These are phyloP conservation scores for Fusarium sp. DNA, from an alignment of 2,329 filamentous ascomycete genomes.

Conservation along the genomic window DNA sequence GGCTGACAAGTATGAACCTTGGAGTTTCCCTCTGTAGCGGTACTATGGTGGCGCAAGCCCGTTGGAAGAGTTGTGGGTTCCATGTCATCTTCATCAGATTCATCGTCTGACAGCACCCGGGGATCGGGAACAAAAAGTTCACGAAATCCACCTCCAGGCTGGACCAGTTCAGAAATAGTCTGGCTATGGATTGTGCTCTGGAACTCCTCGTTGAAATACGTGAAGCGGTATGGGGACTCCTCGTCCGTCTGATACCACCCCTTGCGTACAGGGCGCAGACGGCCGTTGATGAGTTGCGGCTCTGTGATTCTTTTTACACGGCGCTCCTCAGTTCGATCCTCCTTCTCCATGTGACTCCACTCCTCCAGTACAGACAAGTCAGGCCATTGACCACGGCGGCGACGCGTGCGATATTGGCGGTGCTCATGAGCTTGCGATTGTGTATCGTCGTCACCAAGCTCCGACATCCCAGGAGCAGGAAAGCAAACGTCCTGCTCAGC, in stretches of 20 bases:
- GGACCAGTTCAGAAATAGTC: conserved; percentile 91
- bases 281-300: conserved; percentile 90
- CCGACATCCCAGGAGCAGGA: conserved; percentile 78
- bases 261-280: conserved; percentile 82
- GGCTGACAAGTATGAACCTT: conserved; percentile 61
- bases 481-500: conserved; percentile 94
- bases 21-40: conserved; percentile 55
- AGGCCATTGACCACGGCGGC: conserved; percentile 83
- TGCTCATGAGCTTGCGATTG: conserved; percentile 58
- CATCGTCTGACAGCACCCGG: conserved; percentile 78
- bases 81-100: conserved; percentile 74
- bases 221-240: conserved; percentile 93
- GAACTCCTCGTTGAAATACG: conserved; percentile 98
- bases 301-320: conserved; percentile 93
- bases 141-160: conserved; percentile 84
- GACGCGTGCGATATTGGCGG: conserved; percentile 57
- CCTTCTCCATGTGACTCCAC: conserved; percentile 92
- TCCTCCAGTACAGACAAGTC: conserved; percentile 87
- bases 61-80: conserved; percentile 46
- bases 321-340: conserved; percentile 80
- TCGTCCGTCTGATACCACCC: conserved; percentile 91
- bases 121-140: conserved; percentile 94
- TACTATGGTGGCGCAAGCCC: conserved; percentile 43
- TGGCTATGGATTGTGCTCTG: conserved; percentile 96
- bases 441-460: conserved; percentile 82